Percentiles rank a stretch among this genome's conserved stretches.
These are phyloP conservation scores for Sphagnum magellanicum DNA, from an alignment of 228 moss, liverwort and hornwort species.

Conservation along the genomic window DNA sequence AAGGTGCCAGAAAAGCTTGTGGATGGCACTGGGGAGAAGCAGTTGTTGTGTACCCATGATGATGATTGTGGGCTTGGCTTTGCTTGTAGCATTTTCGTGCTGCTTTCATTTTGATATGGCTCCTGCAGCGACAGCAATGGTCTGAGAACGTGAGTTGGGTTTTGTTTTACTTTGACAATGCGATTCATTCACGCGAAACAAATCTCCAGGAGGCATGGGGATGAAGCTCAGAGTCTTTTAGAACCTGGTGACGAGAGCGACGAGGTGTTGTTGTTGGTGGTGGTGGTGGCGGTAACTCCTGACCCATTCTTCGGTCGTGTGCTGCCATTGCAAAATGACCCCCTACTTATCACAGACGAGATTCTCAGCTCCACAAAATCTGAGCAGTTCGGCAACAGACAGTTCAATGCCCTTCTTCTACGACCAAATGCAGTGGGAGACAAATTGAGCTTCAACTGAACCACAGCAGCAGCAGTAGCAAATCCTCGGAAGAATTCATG, in stretches of 20 bases:
- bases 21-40: constrained; percentile 33
- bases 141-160: neutral
- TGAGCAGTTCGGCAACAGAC: too few relatives aligned
- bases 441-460: too few relatives aligned
- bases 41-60: constrained; percentile 25
- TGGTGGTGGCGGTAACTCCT: neutral
- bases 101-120: neutral
- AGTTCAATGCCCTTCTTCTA: too few relatives aligned
- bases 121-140: constrained; percentile 27
- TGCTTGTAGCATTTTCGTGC: neutral
- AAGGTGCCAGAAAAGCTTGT: constrained; percentile 10
- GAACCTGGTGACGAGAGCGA: neutral
- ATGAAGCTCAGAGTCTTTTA: neutral
- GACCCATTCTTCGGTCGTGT: neutral
- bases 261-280: neutral
- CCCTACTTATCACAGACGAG: too few relatives aligned
- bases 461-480: too few relatives aligned
- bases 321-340: neutral
- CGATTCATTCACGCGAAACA: neutral
- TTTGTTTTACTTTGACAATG: neutral
- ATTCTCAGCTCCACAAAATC: too few relatives aligned
- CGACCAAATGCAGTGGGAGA: too few relatives aligned
- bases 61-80: constrained; percentile 6
- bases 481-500: too few relatives aligned
- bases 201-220: neutral